A percentile compares a stretch with the other conserved stretches of the same genome.
These are phyloP conservation scores for Capsicum baccatum DNA, from an alignment of 257 asterid species.

Conservation along the genomic window DNA sequence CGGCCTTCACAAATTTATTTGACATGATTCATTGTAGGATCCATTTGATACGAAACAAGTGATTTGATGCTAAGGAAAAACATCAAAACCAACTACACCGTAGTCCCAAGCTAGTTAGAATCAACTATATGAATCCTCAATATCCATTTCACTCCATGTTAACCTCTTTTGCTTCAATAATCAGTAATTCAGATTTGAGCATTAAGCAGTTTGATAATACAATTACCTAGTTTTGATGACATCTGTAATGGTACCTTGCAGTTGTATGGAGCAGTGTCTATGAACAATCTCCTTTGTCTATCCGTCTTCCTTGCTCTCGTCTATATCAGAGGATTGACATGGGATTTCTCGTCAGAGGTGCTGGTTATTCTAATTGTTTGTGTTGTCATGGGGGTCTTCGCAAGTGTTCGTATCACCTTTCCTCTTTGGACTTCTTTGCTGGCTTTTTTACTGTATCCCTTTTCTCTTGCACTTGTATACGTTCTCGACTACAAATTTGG, in stretches of 20 bases:
- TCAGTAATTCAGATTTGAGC: background rate
- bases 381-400: constrained; percentile 80
- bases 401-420: constrained; percentile 72
- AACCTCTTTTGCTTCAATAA: background rate
- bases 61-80: background rate
- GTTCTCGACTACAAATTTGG: constrained; percentile 76
- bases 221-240: background rate
- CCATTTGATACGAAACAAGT: background rate
- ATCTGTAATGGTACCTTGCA: constrained; percentile 37
- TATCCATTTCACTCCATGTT: background rate
- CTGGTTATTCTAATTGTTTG: constrained; percentile 84
- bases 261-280: constrained; percentile 92
- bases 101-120: background rate
- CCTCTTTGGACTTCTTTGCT: constrained; percentile 82
- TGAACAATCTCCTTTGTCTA: constrained; percentile 84
- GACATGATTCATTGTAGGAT: background rate
- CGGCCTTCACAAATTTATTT: background rate
- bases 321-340: constrained; percentile 75
- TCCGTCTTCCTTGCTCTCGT: constrained; percentile 89
- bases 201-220: constrained; percentile 12
- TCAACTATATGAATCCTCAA: background rate
- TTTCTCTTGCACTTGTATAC: constrained; percentile 31
- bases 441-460: constrained; percentile 71
- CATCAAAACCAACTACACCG: background rate
- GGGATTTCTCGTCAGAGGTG: constrained; percentile 76